Percentiles rank a stretch among this genome's conserved stretches.
Evolutionary conservation across 208 protist species (phyloP).

Genomic region (Leishmania lainsoni): DNA sequence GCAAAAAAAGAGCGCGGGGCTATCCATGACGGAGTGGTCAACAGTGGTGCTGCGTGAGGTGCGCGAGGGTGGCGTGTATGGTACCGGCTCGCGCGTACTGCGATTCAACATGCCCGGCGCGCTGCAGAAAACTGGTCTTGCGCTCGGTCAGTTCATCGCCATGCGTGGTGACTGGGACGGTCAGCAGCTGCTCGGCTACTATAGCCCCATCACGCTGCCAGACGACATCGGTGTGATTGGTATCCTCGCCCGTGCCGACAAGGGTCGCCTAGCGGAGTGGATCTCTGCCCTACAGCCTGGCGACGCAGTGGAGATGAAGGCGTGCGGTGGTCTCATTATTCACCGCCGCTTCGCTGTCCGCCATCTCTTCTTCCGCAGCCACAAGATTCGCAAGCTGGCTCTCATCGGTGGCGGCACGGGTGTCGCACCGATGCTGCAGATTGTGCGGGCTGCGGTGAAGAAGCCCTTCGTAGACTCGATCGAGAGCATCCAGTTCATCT

Average conservation of each 20-base stretch:
- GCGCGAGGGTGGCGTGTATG: constrained; percentile 44
- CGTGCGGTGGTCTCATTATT: constrained; percentile 58
- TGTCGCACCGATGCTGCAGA: constrained; percentile 94
- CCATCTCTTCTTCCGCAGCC: constrained; percentile 66
- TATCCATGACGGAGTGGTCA: constrained; percentile 47
- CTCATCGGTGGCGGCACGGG: constrained; percentile 86
- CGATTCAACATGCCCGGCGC: constrained; percentile 76
- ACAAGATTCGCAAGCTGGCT: constrained; percentile 53
- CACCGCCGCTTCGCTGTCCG: constrained; percentile 47
- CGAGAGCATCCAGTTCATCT: constrained; percentile 66
- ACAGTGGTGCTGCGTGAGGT: constrained; percentile 55
- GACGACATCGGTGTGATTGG: constrained; percentile 70
- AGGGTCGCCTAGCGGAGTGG: constrained; percentile 59
- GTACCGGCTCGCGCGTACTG: constrained; percentile 55
- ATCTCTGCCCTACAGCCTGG: constrained; percentile 65
- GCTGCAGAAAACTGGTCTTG: constrained; percentile 71
- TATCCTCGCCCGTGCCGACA: constrained; percentile 60
- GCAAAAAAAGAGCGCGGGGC: constrained; percentile 50
- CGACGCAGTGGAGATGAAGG: constrained; percentile 81
- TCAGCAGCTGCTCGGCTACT: constrained; percentile 61
- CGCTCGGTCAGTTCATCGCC: constrained; percentile 76
- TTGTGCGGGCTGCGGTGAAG: constrained; percentile 85
- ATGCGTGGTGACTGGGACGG: constrained; percentile 59
- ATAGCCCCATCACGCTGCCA: constrained; percentile 78
- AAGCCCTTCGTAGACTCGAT: constrained; percentile 58